A percentile compares a stretch with the other conserved stretches of the same genome.
phyloP scores from a whole-genome alignment of 2,329 filamentous ascomycete species.

The Scopulariopsis brevicaulis region DNA sequence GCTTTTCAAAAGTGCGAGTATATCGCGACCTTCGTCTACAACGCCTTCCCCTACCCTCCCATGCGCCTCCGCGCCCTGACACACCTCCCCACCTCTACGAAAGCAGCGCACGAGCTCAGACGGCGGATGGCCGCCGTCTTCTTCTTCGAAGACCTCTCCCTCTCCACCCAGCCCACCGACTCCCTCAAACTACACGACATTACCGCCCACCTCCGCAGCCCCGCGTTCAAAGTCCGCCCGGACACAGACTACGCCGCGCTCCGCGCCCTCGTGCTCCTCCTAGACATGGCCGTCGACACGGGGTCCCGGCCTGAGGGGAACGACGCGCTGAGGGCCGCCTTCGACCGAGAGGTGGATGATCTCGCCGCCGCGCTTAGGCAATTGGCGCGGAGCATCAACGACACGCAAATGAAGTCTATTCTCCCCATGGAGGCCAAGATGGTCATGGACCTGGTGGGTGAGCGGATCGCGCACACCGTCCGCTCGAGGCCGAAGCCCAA shows the following conservation, averaged over 20 bases:
- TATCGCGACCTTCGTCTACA: constrained; percentile 20
- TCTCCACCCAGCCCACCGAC: constrained; percentile 28
- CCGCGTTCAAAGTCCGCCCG: constrained; percentile 31
- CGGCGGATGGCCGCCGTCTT: constrained; percentile 55
- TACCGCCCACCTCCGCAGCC: constrained; percentile 29
- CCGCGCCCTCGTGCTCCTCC: constrained; percentile 50
- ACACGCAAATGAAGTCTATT: constrained; percentile 62
- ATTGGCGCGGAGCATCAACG: constrained; percentile 53
- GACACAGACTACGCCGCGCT: constrained; percentile 59
- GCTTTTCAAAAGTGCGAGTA: neutral
- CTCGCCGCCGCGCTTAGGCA: constrained; percentile 48
- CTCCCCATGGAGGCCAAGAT: constrained; percentile 68
- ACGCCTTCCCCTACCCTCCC: constrained; percentile 30
- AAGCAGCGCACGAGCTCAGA: constrained; percentile 45
- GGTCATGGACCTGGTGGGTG: constrained; percentile 60
- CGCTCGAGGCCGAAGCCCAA: constrained; percentile 49
- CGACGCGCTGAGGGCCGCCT: constrained; percentile 23
- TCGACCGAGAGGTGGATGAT: constrained; percentile 61
- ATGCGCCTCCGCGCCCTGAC: constrained; percentile 47
- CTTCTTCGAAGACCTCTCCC: constrained; percentile 39
- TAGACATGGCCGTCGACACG: constrained; percentile 67
- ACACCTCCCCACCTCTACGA: constrained; percentile 41
- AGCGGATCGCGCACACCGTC: constrained; percentile 60
- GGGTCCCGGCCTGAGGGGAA: constrained; percentile 25
- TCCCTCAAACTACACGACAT: constrained; percentile 29